A percentile compares a stretch with the other conserved stretches of the same genome.
phyloP scores from a whole-genome alignment of 768 basidiomycete genomes.

The Mrakia frigida region DNA sequence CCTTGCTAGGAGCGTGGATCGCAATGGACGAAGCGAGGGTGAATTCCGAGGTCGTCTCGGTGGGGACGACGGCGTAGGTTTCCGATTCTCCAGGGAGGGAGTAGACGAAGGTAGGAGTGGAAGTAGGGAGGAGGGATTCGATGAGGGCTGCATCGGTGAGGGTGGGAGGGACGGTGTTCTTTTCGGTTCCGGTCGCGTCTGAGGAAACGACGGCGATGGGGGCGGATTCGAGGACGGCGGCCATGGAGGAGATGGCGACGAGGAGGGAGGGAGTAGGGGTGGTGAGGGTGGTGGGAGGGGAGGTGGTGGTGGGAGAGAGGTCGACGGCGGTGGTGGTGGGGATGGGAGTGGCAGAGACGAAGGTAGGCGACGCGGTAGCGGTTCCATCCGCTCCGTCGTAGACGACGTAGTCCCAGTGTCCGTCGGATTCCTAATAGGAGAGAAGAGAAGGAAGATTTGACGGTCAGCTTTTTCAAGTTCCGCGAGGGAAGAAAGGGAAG shows the following conservation, averaged over 20 bases:
- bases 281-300: not conserved
- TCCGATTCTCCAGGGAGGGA: constrained; percentile 7
- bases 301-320: not conserved
- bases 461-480: not conserved
- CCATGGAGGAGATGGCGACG: not conserved
- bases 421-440: constrained; percentile 1
- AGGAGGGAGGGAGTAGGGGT: not conserved
- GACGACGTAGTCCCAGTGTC: constrained; percentile 18
- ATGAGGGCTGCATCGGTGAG: not conserved
- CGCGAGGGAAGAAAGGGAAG: not conserved
- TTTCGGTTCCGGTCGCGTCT: not conserved
- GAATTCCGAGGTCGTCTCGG: not conserved
- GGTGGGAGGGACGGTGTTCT: not conserved
- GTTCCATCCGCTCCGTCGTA: constrained; percentile 1
- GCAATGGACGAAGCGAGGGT: not conserved
- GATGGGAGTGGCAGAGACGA: not conserved
- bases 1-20: not conserved
- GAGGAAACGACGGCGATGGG: not conserved
- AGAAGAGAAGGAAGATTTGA: not conserved
- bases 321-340: not conserved
- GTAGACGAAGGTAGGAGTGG: constrained; percentile 21
- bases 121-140: not conserved
- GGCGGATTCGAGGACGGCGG: not conserved
- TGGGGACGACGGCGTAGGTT: not conserved
- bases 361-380: constrained; percentile 10